Evolutionary conservation across 2,329 filamentous ascomycete species (phyloP).

Genomic region (Cyphellophora europaea): DNA sequence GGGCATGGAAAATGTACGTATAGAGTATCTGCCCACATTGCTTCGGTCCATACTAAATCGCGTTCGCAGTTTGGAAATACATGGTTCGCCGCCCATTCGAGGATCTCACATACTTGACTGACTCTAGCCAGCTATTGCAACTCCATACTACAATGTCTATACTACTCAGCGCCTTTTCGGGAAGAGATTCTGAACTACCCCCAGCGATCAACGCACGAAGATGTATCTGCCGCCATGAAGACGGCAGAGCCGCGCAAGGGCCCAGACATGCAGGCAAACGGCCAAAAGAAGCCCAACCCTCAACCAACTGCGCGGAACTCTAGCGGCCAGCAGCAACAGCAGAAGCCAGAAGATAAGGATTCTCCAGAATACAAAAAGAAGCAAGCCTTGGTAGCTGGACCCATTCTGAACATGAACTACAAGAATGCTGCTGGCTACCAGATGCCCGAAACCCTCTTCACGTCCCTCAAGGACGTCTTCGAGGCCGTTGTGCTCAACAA

Average conservation of each 20-base stretch:
- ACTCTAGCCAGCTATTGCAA: conserved; percentile 76
- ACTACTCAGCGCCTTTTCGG: conserved; percentile 89
- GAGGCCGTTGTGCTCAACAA: conserved; percentile 74
- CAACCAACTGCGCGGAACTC: conserved; percentile 23
- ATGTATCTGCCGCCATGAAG: conserved; percentile 55
- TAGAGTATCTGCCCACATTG: too few species aligned
- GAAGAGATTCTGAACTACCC: conserved; percentile 92
- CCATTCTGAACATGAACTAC: conserved; percentile 73
- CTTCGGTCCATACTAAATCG: conserved; percentile 7
- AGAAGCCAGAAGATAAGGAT: conserved; percentile 83
- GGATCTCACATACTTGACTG: conserved; percentile 17
- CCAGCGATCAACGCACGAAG: conserved; percentile 58
- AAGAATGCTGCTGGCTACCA: conserved; percentile 73
- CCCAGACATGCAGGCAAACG: conserved; percentile 37
- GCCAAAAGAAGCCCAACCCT: conserved; percentile 30
- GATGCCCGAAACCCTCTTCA: conserved; percentile 93
- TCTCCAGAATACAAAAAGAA: conserved; percentile 98
- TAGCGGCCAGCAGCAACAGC: conserved; percentile 31
- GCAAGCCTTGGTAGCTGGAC: conserved; percentile 77
- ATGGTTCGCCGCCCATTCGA: conserved; percentile 56
- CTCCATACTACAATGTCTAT: conserved; percentile 93
- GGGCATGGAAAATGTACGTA: conserved; percentile 87
- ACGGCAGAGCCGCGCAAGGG: conserved; percentile 48
- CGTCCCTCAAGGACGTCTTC: conserved; percentile 92
- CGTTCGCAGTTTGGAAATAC: conserved; percentile 79